Base-by-base conservation (phyloP, 495 filamentous ascomycete genomes). In the Aspergillus carlsbadensis region DNA sequence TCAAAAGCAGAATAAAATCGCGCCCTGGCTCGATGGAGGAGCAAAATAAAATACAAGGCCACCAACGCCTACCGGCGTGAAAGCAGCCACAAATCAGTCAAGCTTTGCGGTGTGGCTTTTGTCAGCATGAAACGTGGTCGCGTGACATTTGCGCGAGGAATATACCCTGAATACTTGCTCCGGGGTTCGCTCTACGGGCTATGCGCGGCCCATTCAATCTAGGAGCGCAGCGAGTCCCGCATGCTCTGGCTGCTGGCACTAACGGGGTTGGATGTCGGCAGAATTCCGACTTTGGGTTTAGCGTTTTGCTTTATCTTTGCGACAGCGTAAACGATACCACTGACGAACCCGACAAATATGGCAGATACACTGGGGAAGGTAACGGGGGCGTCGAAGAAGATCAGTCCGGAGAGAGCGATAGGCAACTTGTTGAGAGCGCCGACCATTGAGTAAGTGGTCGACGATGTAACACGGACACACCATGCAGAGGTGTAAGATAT, bases 401-500 rank as follows among this genome's bases (percentile, higher is more conserved):
- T 71, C 33, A 98, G 79, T 41, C 94, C 94, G 48, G 85, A 89
- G 62, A 98, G 43, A 26, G 94, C 94, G 62, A 98, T 90, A 17
- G 94, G 94, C 14, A 98, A 85, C 78, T 98, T 98, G 83, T 98
- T 98, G 59, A 98, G 82, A 22, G 93, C 89, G 58, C 94, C 94
- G 51, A 97, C 94, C 94, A 98, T 97, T 29, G 88, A 92, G 78
- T 98, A 98, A 5, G 93, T 98, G 33, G 94, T 97, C 7, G 92
- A 96, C 2, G 90, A 92, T 14, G 94, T 96, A 54, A 96, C 88
- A 61, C 94, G 94, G 60, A 98, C 93, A 74, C 94, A 97, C 94
- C 94, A 97, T 29, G 94, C 93, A 18, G 91, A 96, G 67, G 90
- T 91, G 80, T 98, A 99, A 18, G 94, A 98, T 73, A 99, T 99